Evolutionary conservation across 768 basidiomycete genomes (phyloP).

Genomic region (Russula brevipes): DNA sequence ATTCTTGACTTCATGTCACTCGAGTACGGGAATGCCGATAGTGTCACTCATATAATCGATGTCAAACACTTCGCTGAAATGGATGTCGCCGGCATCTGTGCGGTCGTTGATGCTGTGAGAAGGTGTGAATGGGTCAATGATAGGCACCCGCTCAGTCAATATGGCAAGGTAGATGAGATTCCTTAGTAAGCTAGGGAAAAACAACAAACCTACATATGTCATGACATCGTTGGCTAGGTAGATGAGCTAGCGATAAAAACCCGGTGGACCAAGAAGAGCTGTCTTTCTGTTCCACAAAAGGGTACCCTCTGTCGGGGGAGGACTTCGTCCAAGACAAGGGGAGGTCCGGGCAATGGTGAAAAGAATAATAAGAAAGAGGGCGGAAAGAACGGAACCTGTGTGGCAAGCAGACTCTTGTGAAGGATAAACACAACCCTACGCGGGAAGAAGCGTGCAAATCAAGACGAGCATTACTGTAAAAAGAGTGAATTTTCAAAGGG

Average conservation of each 20-base stretch:
- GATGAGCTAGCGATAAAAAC: slow-evolving; percentile 47
- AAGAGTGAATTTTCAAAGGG: too few species aligned
- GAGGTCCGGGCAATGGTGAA: slow-evolving; percentile 1
- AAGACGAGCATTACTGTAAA: too few species aligned
- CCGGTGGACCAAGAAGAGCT: slow-evolving; percentile 44
- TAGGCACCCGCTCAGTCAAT: slow-evolving; percentile 38
- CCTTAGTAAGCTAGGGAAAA: slow-evolving; percentile 22
- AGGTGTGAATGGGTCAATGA: slow-evolving; percentile 39
- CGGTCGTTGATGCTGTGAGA: slow-evolving; percentile 35
- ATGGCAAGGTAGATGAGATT: slow-evolving; percentile 39
- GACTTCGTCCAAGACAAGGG: neutral
- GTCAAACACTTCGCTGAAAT: slow-evolving; percentile 41
- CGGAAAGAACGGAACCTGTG: neutral
- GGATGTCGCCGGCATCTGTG: slow-evolving; percentile 28
- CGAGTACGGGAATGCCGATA: slow-evolving; percentile 37
- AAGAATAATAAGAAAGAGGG: slow-evolving; percentile 2
- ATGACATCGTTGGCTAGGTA: slow-evolving; percentile 67
- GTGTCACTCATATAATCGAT: slow-evolving; percentile 34
- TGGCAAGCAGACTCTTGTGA: too few species aligned
- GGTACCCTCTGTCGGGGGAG: neutral
- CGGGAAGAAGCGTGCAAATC: too few species aligned
- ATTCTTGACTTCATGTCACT: slow-evolving; percentile 42
- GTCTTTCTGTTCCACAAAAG: slow-evolving; percentile 10
- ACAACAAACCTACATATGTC: slow-evolving; percentile 49
- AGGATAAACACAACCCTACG: too few species aligned